Evolutionary conservation across 2,329 filamentous ascomycete species (phyloP).

Genomic region (Monosporascus sp.): DNA sequence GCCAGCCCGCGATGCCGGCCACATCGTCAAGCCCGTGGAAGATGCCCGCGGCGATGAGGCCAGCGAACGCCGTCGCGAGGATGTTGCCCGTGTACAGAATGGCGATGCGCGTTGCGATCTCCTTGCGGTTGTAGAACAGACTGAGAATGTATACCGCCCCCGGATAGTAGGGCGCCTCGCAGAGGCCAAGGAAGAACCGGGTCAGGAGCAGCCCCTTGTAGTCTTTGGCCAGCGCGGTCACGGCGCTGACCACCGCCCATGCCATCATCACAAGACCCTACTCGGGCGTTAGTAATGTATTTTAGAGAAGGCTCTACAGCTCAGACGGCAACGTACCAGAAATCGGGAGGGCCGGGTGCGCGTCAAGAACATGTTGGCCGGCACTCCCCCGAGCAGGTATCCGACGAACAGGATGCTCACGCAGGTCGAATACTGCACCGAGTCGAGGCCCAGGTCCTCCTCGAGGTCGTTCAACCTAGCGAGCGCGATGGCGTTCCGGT

Average conservation of each 20-base stretch:
- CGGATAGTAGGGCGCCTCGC: slow-evolving; percentile 44
- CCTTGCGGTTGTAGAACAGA: slow-evolving; percentile 46
- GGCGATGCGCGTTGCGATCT: slow-evolving; percentile 24
- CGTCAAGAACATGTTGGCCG: slow-evolving; percentile 28
- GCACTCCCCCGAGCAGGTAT: slow-evolving; percentile 23
- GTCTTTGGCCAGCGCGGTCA: slow-evolving; percentile 31
- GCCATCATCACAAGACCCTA: slow-evolving; percentile 22
- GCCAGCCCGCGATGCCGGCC: slow-evolving; percentile 31
- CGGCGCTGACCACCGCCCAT: slow-evolving; percentile 29
- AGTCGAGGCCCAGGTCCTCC: slow-evolving; percentile 12
- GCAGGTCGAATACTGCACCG: slow-evolving; percentile 6
- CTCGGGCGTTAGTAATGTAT: too few relatives aligned
- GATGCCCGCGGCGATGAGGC: slow-evolving; percentile 34
- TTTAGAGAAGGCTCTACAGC: too few relatives aligned
- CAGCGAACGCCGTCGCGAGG: slow-evolving; percentile 31
- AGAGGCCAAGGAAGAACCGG: slow-evolving; percentile 36
- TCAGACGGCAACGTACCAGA: slow-evolving; percentile 1
- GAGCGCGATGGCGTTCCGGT: slow-evolving; percentile 40
- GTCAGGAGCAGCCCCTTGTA: slow-evolving; percentile 32
- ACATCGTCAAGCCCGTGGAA: slow-evolving; percentile 30
- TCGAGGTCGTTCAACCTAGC: slow-evolving; percentile 25
- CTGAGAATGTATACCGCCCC: slow-evolving; percentile 44
- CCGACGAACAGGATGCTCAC: slow-evolving; percentile 8
- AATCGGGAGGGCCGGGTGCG: slow-evolving; percentile 15
- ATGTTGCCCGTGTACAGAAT: slow-evolving; percentile 36